A percentile compares a stretch with the other conserved stretches of the same genome.
Conservation (phyloP, 2,329 filamentous ascomycete species). For the Endocalyx cinctus region DNA sequence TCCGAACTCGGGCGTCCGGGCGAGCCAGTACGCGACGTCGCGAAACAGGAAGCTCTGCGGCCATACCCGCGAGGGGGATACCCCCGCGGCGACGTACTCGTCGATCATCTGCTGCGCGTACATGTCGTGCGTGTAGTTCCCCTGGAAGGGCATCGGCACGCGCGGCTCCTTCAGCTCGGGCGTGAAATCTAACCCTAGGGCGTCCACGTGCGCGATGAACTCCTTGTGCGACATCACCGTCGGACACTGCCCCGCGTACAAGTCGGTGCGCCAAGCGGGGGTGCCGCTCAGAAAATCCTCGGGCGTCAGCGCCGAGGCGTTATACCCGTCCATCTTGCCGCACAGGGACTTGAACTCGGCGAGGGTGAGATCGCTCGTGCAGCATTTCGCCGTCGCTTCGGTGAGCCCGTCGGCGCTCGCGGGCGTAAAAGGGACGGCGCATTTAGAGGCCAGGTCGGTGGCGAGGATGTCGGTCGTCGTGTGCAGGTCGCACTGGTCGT, state of each 20-base stretch:
- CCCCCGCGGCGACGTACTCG: constrained; percentile 48
- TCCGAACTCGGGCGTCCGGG: constrained; percentile 55
- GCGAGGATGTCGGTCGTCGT: constrained; percentile 64
- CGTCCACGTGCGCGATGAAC: constrained; percentile 56
- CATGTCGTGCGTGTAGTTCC: constrained; percentile 58
- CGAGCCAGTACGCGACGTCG: constrained; percentile 64
- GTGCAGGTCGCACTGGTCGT: constrained; percentile 64
- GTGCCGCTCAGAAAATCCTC: constrained; percentile 55
- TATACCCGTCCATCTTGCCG: constrained; percentile 65
- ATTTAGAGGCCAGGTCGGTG: constrained; percentile 59
- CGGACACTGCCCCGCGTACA: constrained; percentile 61
- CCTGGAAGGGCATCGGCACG: constrained; percentile 65
- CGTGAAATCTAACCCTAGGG: constrained; percentile 57
- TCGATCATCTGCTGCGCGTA: constrained; percentile 64
- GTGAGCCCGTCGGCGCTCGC: constrained; percentile 44
- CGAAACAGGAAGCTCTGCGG: constrained; percentile 62
- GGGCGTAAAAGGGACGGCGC: constrained; percentile 56
- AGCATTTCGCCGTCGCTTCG: constrained; percentile 60
- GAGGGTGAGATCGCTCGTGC: constrained; percentile 66
- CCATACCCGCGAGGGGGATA: constrained; percentile 52
- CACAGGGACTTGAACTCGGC: constrained; percentile 64
- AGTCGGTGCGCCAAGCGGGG: constrained; percentile 57
- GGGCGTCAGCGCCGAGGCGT: constrained; percentile 52
- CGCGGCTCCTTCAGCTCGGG: constrained; percentile 64
- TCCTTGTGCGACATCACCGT: constrained; percentile 58